Evolutionary conservation across 2,329 filamentous ascomycete species (phyloP), one percentile per base, ranked within the genome.

Genomic region (Phyllosticta citrichinensis): DNA sequence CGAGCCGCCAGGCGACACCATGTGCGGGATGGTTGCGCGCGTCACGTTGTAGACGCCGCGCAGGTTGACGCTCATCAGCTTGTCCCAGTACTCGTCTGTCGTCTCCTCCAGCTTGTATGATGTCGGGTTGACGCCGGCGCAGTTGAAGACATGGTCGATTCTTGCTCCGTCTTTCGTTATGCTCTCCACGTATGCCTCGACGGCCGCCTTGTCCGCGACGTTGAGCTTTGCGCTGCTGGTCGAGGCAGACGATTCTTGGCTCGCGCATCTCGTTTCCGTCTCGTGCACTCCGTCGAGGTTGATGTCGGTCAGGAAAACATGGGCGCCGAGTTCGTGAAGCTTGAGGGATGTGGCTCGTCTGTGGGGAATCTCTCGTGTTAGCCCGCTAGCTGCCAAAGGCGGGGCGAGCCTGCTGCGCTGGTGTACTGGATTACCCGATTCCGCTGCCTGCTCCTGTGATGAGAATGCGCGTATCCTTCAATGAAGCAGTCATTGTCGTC

Each of bases 1-100:
- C 69, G 94, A 91, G 67, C 94, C 94, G 71, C 97, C 97, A 81
- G 97, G 97, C 76, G 99, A 93, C 83, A 97, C 96, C 58, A 97
- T 81, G 76, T 94, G 88, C 58, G 94, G 94, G 91, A 93, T 97
- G 22, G 94, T 94, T 64, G 94, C 94, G 83, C 96, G 97, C 72
- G 91, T 93, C 66, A 93, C 86, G 80, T 96, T 96, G 81, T 96
- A 99, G 64, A 94, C 97, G 68, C 94, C 93, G 67, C 90, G 85
- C 54, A 96, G 83, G 76, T 99, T 94, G 61, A 97, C 91, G 69
- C 91, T 89, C 77, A 97, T 77, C 69, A 99, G 92, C 62, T 89
- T 84, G 69, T 96, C 86, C 92, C 94, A 99, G 70, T 91, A 83
- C 71, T 85, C 87, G 73, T 99, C 94, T 63, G 92, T 90, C 92